Conservation (phyloP, 164 flowering plant species). For the Chimonanthus praecox region DNA sequence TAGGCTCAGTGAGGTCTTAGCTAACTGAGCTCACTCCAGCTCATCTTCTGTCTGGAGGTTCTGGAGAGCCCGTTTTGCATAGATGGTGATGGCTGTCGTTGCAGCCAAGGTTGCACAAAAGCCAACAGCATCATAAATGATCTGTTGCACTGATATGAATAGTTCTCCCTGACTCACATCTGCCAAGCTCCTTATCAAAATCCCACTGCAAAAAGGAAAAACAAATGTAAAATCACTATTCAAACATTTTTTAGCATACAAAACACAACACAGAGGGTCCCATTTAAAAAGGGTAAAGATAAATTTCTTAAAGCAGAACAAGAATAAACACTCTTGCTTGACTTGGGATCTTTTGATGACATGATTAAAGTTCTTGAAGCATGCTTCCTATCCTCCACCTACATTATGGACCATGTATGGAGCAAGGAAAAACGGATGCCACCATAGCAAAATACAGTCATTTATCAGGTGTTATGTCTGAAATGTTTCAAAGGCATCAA, state of each 20-base stretch:
- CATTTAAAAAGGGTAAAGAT: neutral
- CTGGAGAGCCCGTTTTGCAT: conserved; percentile 64
- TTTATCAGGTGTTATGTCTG: too few relatives aligned
- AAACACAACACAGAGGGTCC: neutral
- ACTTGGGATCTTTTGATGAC: too few relatives aligned
- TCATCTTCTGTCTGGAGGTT: conserved; percentile 51
- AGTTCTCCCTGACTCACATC: conserved; percentile 58
- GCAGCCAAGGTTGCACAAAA: conserved; percentile 46
- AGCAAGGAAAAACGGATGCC: too few relatives aligned
- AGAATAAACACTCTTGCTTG: too few relatives aligned
- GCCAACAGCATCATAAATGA: conserved; percentile 51
- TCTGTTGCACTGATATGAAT: conserved; percentile 51
- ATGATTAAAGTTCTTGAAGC: too few relatives aligned
- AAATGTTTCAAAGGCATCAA: too few relatives aligned
- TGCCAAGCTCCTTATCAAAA: conserved; percentile 62
- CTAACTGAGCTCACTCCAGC: neutral
- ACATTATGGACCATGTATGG: too few relatives aligned
- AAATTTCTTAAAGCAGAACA: neutral
- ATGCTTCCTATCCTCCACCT: too few relatives aligned
- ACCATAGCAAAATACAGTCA: too few relatives aligned
- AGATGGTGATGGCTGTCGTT: conserved; percentile 53
- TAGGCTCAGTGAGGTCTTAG: neutral
- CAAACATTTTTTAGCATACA: neutral
- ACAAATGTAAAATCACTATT: neutral
- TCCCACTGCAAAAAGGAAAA: conserved; percentile 50